Evolutionary conservation across 2,329 filamentous ascomycete species (phyloP).

Genomic region (Beauveria pseudobassiana): DNA sequence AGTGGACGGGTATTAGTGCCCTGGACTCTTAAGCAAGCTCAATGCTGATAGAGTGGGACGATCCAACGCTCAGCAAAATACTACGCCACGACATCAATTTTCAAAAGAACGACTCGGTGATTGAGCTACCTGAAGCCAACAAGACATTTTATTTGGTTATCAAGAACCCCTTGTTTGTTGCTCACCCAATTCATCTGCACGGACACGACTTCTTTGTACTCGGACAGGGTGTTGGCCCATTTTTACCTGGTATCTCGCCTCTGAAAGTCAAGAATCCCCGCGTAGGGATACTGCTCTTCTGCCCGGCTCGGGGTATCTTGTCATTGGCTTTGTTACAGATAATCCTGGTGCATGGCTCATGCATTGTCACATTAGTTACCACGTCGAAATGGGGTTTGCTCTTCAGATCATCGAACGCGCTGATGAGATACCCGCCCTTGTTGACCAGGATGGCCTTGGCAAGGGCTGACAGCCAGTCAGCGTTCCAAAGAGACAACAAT

Average conservation of each 20-base stretch:
- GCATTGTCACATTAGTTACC: conserved; percentile 57
- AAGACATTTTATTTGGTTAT: conserved; percentile 16
- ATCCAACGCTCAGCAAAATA: neutral
- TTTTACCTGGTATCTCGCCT: neutral
- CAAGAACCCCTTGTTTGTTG: conserved; percentile 9
- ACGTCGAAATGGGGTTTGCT: conserved; percentile 32
- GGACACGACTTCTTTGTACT: conserved; percentile 19
- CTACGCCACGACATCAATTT: neutral
- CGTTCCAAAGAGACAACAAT: neutral
- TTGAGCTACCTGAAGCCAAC: conserved; percentile 5
- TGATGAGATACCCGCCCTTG: neutral
- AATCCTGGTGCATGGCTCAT: conserved; percentile 43
- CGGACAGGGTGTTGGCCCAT: conserved; percentile 4
- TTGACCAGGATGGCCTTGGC: neutral
- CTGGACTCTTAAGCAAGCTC: neutral
- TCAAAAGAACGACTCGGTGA: neutral
- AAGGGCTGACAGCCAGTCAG: neutral
- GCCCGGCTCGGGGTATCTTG: conserved; percentile 34
- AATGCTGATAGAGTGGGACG: neutral
- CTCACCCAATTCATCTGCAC: conserved; percentile 18
- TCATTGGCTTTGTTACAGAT: conserved; percentile 41
- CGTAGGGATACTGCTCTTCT: conserved; percentile 46
- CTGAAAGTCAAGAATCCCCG: conserved; percentile 33
- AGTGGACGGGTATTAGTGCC: neutral
- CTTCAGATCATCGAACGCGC: neutral